Evolutionary conservation across 1,284 basidiomycete genomes (phyloP), one percentile per base, ranked within the genome.

Genomic region (Rhodotorula mucilaginosa): DNA sequence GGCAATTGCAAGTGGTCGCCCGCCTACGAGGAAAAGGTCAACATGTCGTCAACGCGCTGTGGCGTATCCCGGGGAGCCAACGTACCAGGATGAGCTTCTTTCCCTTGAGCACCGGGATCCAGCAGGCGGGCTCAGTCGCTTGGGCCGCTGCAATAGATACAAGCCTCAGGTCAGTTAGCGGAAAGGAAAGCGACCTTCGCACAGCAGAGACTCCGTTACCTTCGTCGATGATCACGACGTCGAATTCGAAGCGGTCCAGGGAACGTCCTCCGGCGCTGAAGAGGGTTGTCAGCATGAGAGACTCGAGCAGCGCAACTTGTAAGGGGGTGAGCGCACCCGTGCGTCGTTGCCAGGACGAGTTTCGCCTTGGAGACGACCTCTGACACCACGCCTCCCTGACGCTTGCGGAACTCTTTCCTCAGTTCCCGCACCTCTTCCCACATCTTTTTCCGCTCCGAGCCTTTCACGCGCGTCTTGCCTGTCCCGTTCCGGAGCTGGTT

Each of bases 81-180:
- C 93, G 91, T 2, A 93, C 93, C 8, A 97, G 83, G 18, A 97
- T 91, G 61, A 97, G 84, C 79, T 93, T 95, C 80, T 88, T 89
- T 3, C 87, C 89, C 47, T 93, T 94, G 79, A 96, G 86, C 64
- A 97, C 90, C 0, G 96, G 94, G 47, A 97, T 88, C 94, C 96
- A 97, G 81, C 95, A 97, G 5, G 93, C 91, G 13, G 93, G 91
- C 82, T 98, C 95, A n/a, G 97, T 81, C 4, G 93, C 95, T 81
- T 98, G 96, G 0, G 95, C 97, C 0, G 93, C 93, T 70, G 57
- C 26, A 23, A 23, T n/a, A 7, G 15, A 0, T 18, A n/a, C 26
- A 19, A 0, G 29, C 15, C 6, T 34, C 44, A 54, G 5, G 2
- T 18, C 21, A 5, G n/a, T 29, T 5, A 13, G 16, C 10, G 8